These are phyloP conservation scores for Cryptococcus sp. DNA, from an alignment of 1,284 basidiomycete genomes.

Conservation along the genomic window DNA sequence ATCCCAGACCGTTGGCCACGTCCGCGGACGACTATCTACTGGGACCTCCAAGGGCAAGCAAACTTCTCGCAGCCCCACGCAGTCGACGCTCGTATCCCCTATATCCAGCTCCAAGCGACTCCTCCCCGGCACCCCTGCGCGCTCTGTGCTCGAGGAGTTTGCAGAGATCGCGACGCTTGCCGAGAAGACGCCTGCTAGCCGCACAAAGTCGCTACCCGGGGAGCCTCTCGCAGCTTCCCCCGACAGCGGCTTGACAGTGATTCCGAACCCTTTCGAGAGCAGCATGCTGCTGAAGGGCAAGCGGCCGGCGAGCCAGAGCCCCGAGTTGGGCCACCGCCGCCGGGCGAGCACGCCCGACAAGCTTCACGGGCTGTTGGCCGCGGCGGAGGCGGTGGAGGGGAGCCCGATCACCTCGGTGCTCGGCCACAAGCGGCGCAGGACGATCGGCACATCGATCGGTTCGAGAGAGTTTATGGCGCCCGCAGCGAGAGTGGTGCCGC, in stretches of 20 bases:
- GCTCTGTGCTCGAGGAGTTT: slow-evolving; percentile 45
- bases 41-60: slow-evolving; percentile 5
- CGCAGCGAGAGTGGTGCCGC: not conserved
- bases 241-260: slow-evolving; percentile 7
- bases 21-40: not conserved
- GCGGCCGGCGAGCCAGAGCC: slow-evolving; percentile 29
- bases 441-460: slow-evolving; percentile 30
- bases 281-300: slow-evolving; percentile 19
- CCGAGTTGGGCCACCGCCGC: slow-evolving; percentile 14
- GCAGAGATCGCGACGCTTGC: slow-evolving; percentile 42
- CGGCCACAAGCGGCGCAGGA: slow-evolving; percentile 37
- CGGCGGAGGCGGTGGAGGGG: slow-evolving; percentile 45
- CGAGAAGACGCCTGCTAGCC: slow-evolving; percentile 34
- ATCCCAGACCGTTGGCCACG: not conserved
- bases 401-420: slow-evolving; percentile 39
- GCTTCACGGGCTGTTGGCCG: slow-evolving; percentile 40
- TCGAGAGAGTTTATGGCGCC: slow-evolving; percentile 22
- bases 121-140: slow-evolving; percentile 41
- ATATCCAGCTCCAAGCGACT: slow-evolving; percentile 32
- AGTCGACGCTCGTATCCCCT: slow-evolving; percentile 41
- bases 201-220: slow-evolving; percentile 28
- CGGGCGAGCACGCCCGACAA: slow-evolving; percentile 36
- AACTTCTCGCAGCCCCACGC: slow-evolving; percentile 28
- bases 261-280: slow-evolving; percentile 18
- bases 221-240: slow-evolving; percentile 21